phyloP scores from a whole-genome alignment of 78 protist genomes.

The Planoprotostelium fungivorum region DNA sequence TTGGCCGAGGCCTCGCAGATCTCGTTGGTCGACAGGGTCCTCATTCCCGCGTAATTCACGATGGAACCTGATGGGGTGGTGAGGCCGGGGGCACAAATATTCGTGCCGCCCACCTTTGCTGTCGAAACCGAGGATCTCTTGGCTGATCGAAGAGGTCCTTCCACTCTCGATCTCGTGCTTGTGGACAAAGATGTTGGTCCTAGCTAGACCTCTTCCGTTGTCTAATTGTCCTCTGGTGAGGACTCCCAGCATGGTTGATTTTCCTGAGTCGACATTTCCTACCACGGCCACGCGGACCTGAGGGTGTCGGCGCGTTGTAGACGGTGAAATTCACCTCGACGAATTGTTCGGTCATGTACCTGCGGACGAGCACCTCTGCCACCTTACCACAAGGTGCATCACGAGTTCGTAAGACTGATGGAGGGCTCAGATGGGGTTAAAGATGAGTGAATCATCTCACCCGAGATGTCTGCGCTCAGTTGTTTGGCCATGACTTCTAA shows the following conservation, averaged over 20 bases:
- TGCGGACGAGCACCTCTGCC: constrained; percentile 69
- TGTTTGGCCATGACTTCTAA: constrained; percentile 30
- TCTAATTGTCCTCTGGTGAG: constrained; percentile 80
- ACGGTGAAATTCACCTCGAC: constrained; percentile 8
- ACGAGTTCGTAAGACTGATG: constrained; percentile 31
- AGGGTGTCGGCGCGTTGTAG: neutral
- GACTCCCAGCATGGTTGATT: constrained; percentile 84
- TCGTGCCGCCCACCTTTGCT: constrained; percentile 71
- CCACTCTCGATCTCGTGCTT: constrained; percentile 87
- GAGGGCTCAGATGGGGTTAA: neutral
- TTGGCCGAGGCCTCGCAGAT: constrained; percentile 49
- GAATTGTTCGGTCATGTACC: constrained; percentile 32
- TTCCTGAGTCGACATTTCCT: constrained; percentile 83
- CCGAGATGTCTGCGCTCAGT: constrained; percentile 22
- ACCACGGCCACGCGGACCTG: constrained; percentile 70
- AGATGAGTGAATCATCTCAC: neutral
- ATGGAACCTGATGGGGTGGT: neutral
- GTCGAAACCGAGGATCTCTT: constrained; percentile 82
- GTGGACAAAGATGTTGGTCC: constrained; percentile 80
- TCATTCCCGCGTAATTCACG: neutral
- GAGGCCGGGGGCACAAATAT: neutral
- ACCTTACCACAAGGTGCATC: constrained; percentile 36
- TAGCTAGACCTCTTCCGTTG: constrained; percentile 92
- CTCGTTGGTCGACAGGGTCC: neutral
- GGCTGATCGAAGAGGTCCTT: constrained; percentile 76